A percentile compares a stretch with the other conserved stretches of the same genome.
Conservation (phyloP, 306 rosid genomes). For the Dryas octopetala region DNA sequence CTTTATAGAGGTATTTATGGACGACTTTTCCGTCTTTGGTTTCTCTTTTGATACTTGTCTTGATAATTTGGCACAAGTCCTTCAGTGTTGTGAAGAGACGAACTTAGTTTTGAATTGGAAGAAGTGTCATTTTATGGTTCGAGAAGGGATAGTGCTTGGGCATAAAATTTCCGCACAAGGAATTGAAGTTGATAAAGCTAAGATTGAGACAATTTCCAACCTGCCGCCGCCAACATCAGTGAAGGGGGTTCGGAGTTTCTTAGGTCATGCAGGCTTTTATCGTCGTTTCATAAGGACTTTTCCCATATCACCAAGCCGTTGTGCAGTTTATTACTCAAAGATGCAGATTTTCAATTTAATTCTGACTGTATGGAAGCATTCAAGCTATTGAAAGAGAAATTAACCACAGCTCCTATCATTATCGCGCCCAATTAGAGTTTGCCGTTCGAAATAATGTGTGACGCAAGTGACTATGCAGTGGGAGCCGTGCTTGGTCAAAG, state of each 20-base stretch:
- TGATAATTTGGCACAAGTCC: background rate
- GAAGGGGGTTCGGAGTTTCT: no score
- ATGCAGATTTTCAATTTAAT: background rate
- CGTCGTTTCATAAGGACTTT: background rate
- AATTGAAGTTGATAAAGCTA: no score
- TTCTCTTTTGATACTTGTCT: background rate
- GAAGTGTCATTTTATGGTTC: background rate
- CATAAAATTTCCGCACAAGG: background rate
- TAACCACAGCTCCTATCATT: background rate
- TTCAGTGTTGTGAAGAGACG: background rate
- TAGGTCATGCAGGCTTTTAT: no score
- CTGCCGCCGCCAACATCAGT: no score
- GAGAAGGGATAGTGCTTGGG: background rate
- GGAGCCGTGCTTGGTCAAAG: background rate
- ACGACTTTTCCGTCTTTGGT: slow-evolving; percentile 7
- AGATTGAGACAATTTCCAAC: no score
- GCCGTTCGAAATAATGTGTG: background rate
- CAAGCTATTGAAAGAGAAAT: background rate
- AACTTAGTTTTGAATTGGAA: background rate
- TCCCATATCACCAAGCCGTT: background rate
- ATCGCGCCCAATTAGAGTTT: background rate
- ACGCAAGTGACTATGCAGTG: background rate
- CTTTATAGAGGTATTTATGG: background rate
- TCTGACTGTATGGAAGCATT: background rate
- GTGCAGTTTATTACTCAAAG: background rate